Evolutionary conservation across 2,329 filamentous ascomycete genomes (phyloP), one percentile per base, ranked within the genome.

Genomic region (Cylindrodendrum hubeiense): DNA sequence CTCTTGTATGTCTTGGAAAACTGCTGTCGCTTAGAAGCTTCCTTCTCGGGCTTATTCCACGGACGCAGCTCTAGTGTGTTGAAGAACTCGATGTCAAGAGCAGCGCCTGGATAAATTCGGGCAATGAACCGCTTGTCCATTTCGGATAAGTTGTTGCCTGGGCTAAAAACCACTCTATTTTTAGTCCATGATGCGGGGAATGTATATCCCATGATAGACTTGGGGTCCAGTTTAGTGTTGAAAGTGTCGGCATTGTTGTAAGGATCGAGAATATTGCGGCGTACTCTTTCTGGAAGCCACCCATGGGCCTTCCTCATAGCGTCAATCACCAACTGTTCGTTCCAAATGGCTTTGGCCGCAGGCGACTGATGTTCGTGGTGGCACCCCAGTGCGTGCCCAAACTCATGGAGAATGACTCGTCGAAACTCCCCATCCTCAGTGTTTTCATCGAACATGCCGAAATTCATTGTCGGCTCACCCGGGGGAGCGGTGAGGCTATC

Each of bases 201-300:
- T n/a, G n/a, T n/a, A n/a, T n/a, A n/a, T n/a, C n/a, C n/a, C 73
- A 75, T 75, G 67, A 74, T 68, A n/a, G 67, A 70, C 3, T 43
- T 37, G 1, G 28, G 22, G 54, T 75, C 73, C n/a, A n/a, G n/a
- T n/a, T n/a, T n/a, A n/a, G n/a, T n/a, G n/a, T n/a, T n/a, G n/a
- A n/a, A n/a, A n/a, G n/a, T n/a, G 17, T 49, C 39, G 5, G 52
- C 22, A 5, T n/a, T 21, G 1, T 49, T 33, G 56, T 63, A 69
- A 26, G 43, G 30, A 1, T 22, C 19, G 55, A 68, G 60, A 13
- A 67, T 49, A 56, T 68, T 64, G 10, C 52, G 49, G 26, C 56
- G 44, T 4, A 67, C 53, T 4, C 37, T 49, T 10, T 10, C 15
- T 13, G 5, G 33, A 34, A 12, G 4, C 33, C 33, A 34, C 33